Base-by-base conservation (phyloP, 2,329 filamentous ascomycete genomes). In the Corinectria fuckeliana region DNA sequence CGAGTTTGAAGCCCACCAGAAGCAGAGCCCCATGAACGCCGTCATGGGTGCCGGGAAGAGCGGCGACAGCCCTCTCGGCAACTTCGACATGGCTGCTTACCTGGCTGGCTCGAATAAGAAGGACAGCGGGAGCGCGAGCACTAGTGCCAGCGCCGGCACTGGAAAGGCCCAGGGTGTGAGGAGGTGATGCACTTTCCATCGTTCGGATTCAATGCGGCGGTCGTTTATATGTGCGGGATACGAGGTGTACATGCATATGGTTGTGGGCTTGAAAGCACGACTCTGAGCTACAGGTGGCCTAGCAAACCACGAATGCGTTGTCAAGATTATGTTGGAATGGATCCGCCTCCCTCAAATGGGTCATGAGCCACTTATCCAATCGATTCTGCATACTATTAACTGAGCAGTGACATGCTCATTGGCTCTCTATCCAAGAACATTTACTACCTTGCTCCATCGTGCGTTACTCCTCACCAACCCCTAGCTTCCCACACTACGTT, bases 1-100 rank as follows among this genome's bases (percentile, higher is more conserved):
- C 69, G 95, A 98, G 75, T 97, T 95, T 74, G 93, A 97, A 75
- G 91, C 92, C 71, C 89, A 92, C 72, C 92, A 95, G 76, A 92
- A 93, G 78, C 85, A 86, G 63, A 88, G 87, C 66, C 87, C 90
- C 1, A 81, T 93, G 66, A 83, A 82, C 62, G 81, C 85, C 72
- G 69, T 87, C 68, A 80, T 87, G 61, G 79, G 77, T 20, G 75
- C 74, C 41, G 64, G 66, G 3, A 67, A 71, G 55, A 66, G 68
- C 13, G 65, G 63, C 10, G 71, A 73, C 45, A 84, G 77, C 67
- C 78, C 82, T 1, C 77, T 85, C 52, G 79, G 79, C 59, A 81
- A 80, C 73, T 88, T 88, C 62, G 86, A 88, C 69, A 82, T 88
- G 82, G 86, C 86, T 2, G 81, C 81, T 7, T 90, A 87, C 72